Base-by-base conservation (phyloP, 352 stramenopile genomes). In the Aphanomyces stellatus region DNA sequence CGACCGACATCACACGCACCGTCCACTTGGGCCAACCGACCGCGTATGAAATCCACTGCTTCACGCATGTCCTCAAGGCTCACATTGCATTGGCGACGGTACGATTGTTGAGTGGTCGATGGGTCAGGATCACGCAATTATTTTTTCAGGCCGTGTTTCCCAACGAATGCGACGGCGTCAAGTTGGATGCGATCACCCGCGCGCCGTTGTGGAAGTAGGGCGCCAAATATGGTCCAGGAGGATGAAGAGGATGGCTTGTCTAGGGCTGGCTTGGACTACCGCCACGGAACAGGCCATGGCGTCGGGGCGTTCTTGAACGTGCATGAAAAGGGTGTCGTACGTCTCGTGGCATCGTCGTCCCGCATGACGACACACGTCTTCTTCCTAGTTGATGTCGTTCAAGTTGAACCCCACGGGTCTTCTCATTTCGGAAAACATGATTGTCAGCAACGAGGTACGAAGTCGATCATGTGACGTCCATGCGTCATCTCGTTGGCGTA, bases 1-100 rank as follows among this genome's bases (percentile, higher is more conserved):
- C 97, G 33, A 99, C 97, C 0, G 97, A 99, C 78, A 96, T 99
- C 19, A 99, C 98, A 4, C 86, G 98, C 53, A 99, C 98, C 19
- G 88, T 99, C 73, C 95, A 99, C 75, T 99, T 99, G 79, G 96
- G 96, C 27, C 66, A 84, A 17, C 89, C 95, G 8, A 96, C 88
- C 17, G 76, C 82, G 22, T 88, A 98, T 64, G 96, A 98, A 73
- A 96, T 88, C 66, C 79, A 97, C 51, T 93, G 88, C 69, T 99
- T 98, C 75, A 99, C 98, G 13, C 75, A 89, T 53, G 98, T 99
- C 0, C 76, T 99, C 30, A 98, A 97, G 78, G 96, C 87, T 24
- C 95, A 99, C 74, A 99, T 99, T 76, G 92, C 84, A 42, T 74
- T 99, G 4, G 96, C 96, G 27, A 85, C 70, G 2, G 90, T 90